These are phyloP conservation scores for Colletotrichum eleusines DNA, from an alignment of 2,329 filamentous ascomycete genomes.

Conservation along the genomic window DNA sequence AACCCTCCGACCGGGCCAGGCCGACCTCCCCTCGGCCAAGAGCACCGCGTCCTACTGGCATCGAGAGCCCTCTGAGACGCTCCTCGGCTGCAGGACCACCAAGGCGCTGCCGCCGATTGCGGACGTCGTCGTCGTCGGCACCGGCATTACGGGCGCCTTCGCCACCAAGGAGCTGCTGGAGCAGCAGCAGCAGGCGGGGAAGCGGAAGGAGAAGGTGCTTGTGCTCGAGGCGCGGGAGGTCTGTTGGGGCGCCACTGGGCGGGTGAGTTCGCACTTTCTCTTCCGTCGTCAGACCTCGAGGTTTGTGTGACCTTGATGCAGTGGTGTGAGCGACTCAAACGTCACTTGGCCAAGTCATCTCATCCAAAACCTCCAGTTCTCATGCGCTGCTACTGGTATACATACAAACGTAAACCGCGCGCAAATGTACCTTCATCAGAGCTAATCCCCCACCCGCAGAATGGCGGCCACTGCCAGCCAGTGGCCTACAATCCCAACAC, in stretches of 20 bases:
- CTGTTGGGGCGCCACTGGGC: slow-evolving; percentile 86
- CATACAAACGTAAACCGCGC: background rate
- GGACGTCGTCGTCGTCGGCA: slow-evolving; percentile 80
- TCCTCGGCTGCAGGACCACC: slow-evolving; percentile 78
- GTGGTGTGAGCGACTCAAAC: slow-evolving; percentile 22
- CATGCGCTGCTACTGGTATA: background rate
- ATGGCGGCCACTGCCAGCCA: slow-evolving; percentile 82
- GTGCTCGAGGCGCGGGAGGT: slow-evolving; percentile 84
- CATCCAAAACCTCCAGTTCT: background rate
- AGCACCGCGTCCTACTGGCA: slow-evolving; percentile 82
- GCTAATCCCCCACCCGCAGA: slow-evolving; percentile 55
- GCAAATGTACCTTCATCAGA: background rate
- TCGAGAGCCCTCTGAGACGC: slow-evolving; percentile 70
- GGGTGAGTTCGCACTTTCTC: slow-evolving; percentile 62
- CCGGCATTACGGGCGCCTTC: slow-evolving; percentile 81
- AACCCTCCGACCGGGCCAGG: slow-evolving; percentile 52
- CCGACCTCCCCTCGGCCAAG: slow-evolving; percentile 70
- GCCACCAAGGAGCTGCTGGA: slow-evolving; percentile 73
- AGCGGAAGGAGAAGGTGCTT: slow-evolving; percentile 67
- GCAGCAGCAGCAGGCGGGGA: slow-evolving; percentile 47
- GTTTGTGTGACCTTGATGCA: slow-evolving; percentile 9
- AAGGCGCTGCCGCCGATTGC: slow-evolving; percentile 69
- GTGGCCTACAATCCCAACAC: slow-evolving; percentile 71
- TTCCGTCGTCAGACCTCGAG: background rate
- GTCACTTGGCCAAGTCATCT: background rate